phyloP scores from a whole-genome alignment of 1,139 yeast species.

The Hyphopichia fennica region DNA sequence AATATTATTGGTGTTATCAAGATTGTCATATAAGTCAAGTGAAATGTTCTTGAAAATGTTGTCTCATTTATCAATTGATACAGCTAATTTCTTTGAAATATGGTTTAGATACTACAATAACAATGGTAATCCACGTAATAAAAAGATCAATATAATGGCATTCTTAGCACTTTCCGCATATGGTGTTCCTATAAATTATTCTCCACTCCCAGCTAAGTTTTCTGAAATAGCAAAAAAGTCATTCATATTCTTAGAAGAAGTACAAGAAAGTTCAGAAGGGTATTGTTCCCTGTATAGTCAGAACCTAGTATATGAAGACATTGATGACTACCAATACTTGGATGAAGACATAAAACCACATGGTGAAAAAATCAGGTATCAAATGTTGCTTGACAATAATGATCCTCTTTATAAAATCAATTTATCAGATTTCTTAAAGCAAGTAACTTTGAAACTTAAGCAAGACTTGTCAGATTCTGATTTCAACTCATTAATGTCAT shows the following conservation, averaged over 20 bases:
- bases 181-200: slow-evolving; percentile 21
- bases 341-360: slow-evolving; percentile 50
- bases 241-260: slow-evolving; percentile 69
- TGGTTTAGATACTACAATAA: slow-evolving; percentile 45
- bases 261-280: slow-evolving; percentile 61
- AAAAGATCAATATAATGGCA: slow-evolving; percentile 64
- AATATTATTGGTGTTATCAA: slow-evolving; percentile 52
- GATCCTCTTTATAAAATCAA: slow-evolving; percentile 66
- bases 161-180: slow-evolving; percentile 41
- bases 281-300: slow-evolving; percentile 64
- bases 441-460: slow-evolving; percentile 21
- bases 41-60: slow-evolving; percentile 40
- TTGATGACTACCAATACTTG: slow-evolving; percentile 47
- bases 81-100: slow-evolving; percentile 21
- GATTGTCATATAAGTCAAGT: slow-evolving; percentile 51
- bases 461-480: slow-evolving; percentile 19
- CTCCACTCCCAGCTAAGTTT: slow-evolving; percentile 22
- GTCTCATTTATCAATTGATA: slow-evolving; percentile 29
- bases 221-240: slow-evolving; percentile 50
- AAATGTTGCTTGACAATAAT: slow-evolving; percentile 37
- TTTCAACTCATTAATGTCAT: slow-evolving; percentile 25
- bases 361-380: slow-evolving; percentile 60
- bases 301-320: slow-evolving; percentile 54
- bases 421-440: slow-evolving; percentile 26
- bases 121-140: slow-evolving; percentile 67